Base-by-base conservation (phyloP, 23 red algal species). In the Cyanidium caldarium region DNA sequence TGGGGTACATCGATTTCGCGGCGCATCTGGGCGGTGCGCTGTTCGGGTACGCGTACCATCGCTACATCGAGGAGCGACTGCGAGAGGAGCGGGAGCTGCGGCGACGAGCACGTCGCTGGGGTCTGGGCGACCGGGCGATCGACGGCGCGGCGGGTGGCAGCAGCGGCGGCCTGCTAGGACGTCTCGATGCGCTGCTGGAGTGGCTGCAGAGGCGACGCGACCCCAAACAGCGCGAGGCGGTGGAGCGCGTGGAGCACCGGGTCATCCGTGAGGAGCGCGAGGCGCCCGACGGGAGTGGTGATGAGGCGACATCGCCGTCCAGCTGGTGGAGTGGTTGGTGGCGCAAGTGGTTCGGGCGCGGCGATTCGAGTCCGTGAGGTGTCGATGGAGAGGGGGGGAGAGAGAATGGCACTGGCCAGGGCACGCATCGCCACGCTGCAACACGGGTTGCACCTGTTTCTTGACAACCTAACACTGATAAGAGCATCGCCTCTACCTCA, bases 1-100 rank as follows among this genome's bases (percentile, higher is more conserved):
- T 75, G 36, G 70, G 70, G 12, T 38, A 61, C 5, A 75, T 75
- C 35, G 70, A 75, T 19, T 75, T 75, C 43, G 70, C 70, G 38
- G 70, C 70, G 0, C 70, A 75, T 75, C 43, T 75, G 35, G 70
- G 70, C 15, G 70, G 70, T 35, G 70, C 70, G 16, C 29, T 61
- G 19, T 75, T 75, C n/a, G 70, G 70, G 40, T 75, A 75, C 20
- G 40, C 31, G 7, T 61, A 61, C 21, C 31, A 28, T 25, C 3
- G 7, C n/a, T 61, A 61, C 51, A 61, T 61, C 19, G 51, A 61
- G 21, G 51, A 61, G 31, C 51, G 21, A 10, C 51, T 61, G 10
- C 51, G 51, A 61, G 51, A 61, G 51, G 51, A 61, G 51, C 7
- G 19, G 51, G 51, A 7, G 51, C 31, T 61, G 51, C 51, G 51